Evolutionary conservation across 352 stramenopile species (phyloP).

Genomic region (Aphanomyces invadans): DNA sequence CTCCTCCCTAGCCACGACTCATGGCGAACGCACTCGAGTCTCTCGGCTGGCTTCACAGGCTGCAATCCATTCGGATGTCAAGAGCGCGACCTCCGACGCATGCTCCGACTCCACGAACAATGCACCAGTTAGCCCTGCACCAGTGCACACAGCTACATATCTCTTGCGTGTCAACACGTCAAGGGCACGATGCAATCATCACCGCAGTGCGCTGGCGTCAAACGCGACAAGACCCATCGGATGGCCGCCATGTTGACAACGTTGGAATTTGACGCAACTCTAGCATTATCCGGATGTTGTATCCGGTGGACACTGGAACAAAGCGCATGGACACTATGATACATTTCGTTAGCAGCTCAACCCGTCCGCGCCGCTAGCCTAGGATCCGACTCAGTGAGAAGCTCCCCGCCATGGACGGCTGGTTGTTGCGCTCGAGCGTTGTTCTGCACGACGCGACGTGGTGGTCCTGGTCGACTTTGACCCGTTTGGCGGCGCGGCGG

Average conservation of each 20-base stretch:
- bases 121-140: neutral
- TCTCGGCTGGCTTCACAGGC: neutral
- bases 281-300: neutral
- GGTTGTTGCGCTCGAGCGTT: neutral
- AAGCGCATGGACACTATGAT: neutral
- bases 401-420: neutral
- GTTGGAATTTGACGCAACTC: neutral
- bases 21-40: neutral
- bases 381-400: constrained; percentile 9
- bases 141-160: neutral
- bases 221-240: neutral
- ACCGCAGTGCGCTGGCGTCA: neutral
- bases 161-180: no score
- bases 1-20: no score
- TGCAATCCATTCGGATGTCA: neutral
- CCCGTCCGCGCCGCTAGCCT: neutral
- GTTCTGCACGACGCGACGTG: neutral
- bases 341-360: neutral
- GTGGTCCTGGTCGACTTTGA: neutral
- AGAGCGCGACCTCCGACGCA: neutral
- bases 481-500: neutral
- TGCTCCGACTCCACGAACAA: neutral
- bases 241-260: neutral
- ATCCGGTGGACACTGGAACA: no score
- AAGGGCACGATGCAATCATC: neutral